These are phyloP conservation scores for Physcomitrium patens DNA, from an alignment of 225 moss, liverwort and hornwort genomes.

Conservation along the genomic window DNA sequence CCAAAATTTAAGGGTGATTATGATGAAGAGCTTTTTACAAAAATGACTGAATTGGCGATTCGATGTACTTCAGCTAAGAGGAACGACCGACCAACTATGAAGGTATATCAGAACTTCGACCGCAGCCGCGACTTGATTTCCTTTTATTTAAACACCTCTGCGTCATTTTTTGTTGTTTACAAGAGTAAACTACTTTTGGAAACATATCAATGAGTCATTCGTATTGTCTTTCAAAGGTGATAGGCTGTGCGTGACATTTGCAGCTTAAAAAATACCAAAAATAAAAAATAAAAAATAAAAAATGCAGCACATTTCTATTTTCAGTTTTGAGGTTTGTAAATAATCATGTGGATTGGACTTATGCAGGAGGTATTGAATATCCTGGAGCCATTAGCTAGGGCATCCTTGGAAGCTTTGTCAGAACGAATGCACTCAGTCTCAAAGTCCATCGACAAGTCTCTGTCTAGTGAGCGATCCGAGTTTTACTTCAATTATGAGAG, in stretches of 20 bases:
- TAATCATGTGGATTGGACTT: background rate
- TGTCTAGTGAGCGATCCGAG: background rate
- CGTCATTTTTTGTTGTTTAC: background rate
- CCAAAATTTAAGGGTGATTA: slow-evolving; percentile 30
- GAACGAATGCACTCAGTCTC: slow-evolving; percentile 23
- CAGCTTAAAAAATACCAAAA: background rate
- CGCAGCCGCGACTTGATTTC: background rate
- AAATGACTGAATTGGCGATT: slow-evolving; percentile 37
- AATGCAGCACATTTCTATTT: background rate
- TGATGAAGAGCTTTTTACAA: slow-evolving; percentile 23
- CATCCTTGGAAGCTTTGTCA: slow-evolving; percentile 8
- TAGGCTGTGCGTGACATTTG: too few relatives aligned
- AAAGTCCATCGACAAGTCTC: slow-evolving; percentile 8
- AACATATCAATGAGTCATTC: too few relatives aligned
- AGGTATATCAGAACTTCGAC: slow-evolving; percentile 21
- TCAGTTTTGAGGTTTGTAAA: background rate
- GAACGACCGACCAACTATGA: slow-evolving; percentile 40
- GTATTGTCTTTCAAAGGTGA: too few relatives aligned
- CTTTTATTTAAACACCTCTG: background rate
- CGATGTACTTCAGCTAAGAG: slow-evolving; percentile 32
- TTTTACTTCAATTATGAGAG: slow-evolving; percentile 4
- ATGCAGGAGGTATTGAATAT: slow-evolving; percentile 43
- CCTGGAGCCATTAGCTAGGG: slow-evolving; percentile 42
- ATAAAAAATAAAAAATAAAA: too few relatives aligned
- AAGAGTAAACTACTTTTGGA: background rate